These are phyloP conservation scores for Boletus sp. DNA, from an alignment of 1,284 basidiomycete species.

Conservation along the genomic window DNA sequence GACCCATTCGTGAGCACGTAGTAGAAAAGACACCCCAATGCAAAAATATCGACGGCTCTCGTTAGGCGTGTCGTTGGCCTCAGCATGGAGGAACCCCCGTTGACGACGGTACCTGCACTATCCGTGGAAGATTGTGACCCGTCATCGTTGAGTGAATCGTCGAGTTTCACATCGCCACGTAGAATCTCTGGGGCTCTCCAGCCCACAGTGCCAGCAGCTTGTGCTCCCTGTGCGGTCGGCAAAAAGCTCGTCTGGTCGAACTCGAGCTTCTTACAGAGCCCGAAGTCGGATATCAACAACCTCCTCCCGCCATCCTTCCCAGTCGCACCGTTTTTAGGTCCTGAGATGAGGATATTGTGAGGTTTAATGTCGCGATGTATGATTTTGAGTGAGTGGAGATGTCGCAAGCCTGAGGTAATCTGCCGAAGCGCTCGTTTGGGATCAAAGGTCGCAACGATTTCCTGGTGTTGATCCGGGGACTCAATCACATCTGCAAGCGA, in stretches of 20 bases:
- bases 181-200: constrained; percentile 95
- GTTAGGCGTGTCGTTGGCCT: constrained; percentile 65
- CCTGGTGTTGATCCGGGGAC: constrained; percentile 67
- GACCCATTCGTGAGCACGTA: constrained; percentile 84
- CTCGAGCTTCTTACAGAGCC: constrained; percentile 88
- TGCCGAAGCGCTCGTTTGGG: constrained; percentile 86
- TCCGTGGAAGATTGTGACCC: constrained; percentile 65
- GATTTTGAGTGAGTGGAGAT: constrained; percentile 93
- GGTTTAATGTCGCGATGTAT: constrained; percentile 99
- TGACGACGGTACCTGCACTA: constrained; percentile 48
- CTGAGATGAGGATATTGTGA: constrained; percentile 93
- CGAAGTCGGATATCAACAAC: constrained; percentile 95
- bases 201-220: constrained; percentile 87
- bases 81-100: constrained; percentile 19
- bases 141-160: constrained; percentile 65
- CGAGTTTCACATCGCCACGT: constrained; percentile 84
- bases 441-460: constrained; percentile 69
- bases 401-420: constrained; percentile 83
- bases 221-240: constrained; percentile 74
- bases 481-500: constrained; percentile 93
- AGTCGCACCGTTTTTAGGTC: constrained; percentile 54
- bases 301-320: constrained; percentile 56
- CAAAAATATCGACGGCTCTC: constrained; percentile 92
- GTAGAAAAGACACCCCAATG: constrained; percentile 89
- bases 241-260: constrained; percentile 91